Base-by-base conservation (phyloP, 2,329 filamentous ascomycete species). In the Ophiostoma perfectum region DNA sequence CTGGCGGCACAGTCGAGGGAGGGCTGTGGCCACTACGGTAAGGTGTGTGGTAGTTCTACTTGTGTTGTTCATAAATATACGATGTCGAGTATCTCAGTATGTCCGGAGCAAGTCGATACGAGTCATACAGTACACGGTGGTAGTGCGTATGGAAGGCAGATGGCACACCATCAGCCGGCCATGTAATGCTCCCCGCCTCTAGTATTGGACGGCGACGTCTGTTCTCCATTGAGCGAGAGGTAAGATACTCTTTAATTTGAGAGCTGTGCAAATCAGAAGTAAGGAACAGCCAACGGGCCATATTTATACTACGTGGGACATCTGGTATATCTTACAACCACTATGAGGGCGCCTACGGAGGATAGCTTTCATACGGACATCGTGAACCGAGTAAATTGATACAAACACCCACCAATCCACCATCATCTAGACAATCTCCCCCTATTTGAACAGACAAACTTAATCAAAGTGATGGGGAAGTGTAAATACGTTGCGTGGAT, bases 401-500 rank as follows among this genome's bases (percentile, higher is more conserved):
- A 27, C 27, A 27, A 27, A 27, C 27, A 27, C 27, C 27, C 27
- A 27, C 27, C 27, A 27, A 27, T 27, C n/a, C 12, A 47, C 45
- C 45, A 47, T 27, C 27, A 27, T 27, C 27, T 27, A 27, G 9
- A 18, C 49, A 55, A 55, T 55, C 49, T 55, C 49, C 49, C 49
- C 49, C n/a, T 55, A 55, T 55, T 55, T n/a, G 42, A 45, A 12
- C 5, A 44, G 16, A 18, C 6, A 27, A 55, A 2, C 18, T 9
- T 55, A 55, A 55, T 55, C 49, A 36, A 27, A 55, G 49, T 27
- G 14, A 55, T 27, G 9, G 18, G 49, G 49, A 55, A 55, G 18
- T 55, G 49, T 55, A 27, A 55, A 36, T 55, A 55, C 27, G 49
- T 55, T 45, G 42, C 49, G 49, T 55, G 49, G 49, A 55, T 55